Base-by-base conservation (phyloP, 2,329 filamentous ascomycete genomes). In the Trichophyton schoenleinii region DNA sequence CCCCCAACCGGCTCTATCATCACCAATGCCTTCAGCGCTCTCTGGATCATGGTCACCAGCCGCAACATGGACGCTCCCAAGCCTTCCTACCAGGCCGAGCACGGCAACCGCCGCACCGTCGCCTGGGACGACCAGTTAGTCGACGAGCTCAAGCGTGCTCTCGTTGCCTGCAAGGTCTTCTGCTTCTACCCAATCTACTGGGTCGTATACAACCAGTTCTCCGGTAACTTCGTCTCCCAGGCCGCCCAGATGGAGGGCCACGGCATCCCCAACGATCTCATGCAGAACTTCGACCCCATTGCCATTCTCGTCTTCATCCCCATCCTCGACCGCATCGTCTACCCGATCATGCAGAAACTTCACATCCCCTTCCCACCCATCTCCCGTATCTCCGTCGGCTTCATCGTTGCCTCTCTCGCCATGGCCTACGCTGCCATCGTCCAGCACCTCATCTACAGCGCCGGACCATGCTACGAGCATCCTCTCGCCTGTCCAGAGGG, bases 291-390 rank as follows among this genome's bases (percentile, higher is more conserved):
- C 46, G 86, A 91, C 72, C 87, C 88, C 4, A 83, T 91, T 65
- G 82, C 86, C 28, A 83, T 91, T 64, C 82, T 91, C 67, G 83
- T 91, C 69, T 82, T 91, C 73, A 87, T 90, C 57, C 87, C 87
- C 2, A 75, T 91, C 64, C 81, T 85, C 65, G 87, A 91, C 69
- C 78, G 78, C 31, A n/a, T 85, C 42, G 67, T 91, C 62, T 91
- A 90, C 73, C 88, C 88, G 0, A 70, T 79, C 18, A 80, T 91
- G 62, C 83, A 85, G 68, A 83, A 81, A 68, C 66, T 69, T 22
- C 82, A 81, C 52, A 80, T 90, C 70, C 77, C 79, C 60, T 88
- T 91, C 77, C 87, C 81, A 0, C 88, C 87, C 48, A 87, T 91
- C 75, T 89, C 86, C 78, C 85, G 85, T 71, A 90, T 91, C 74